phyloP scores from a whole-genome alignment of 2,329 filamentous ascomycete species.

The Penicillium sp. region DNA sequence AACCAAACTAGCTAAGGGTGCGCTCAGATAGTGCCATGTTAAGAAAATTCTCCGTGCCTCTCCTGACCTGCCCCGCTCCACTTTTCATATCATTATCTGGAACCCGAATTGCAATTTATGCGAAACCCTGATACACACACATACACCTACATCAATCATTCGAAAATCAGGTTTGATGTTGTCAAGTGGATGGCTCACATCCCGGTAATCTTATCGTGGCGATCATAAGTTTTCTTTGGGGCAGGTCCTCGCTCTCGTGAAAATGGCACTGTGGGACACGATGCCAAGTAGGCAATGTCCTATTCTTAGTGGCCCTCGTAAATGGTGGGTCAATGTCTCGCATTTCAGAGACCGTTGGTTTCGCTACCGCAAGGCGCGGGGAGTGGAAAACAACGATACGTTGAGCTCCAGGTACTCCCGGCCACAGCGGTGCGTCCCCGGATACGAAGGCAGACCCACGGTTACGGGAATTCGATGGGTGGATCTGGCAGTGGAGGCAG shows the following conservation, averaged over 20 bases:
- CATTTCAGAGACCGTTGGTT: neutral
- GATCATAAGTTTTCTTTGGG: neutral
- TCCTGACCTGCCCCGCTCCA: conserved; percentile 9
- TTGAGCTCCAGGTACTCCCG: neutral
- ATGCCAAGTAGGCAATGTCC: neutral
- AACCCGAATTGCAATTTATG: conserved; percentile 14
- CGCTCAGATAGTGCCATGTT: neutral
- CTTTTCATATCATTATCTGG: conserved; percentile 15
- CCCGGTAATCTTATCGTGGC: conserved; percentile 1
- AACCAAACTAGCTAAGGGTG: neutral
- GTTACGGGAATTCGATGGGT: neutral
- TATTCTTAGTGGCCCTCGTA: neutral
- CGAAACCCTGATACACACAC: conserved; percentile 10
- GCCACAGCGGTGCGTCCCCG: neutral
- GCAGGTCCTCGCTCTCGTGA: neutral
- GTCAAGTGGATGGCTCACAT: conserved; percentile 4
- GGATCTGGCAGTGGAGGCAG: neutral
- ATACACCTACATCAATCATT: neutral
- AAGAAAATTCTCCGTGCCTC: conserved; percentile 1
- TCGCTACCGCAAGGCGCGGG: conserved; percentile 1
- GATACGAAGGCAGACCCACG: conserved; percentile 2
- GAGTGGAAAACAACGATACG: neutral
- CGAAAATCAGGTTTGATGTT: neutral
- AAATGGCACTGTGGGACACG: neutral
- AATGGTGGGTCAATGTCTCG: neutral